phyloP scores from a whole-genome alignment of 345 rosid genomes.

The Acer negundo region DNA sequence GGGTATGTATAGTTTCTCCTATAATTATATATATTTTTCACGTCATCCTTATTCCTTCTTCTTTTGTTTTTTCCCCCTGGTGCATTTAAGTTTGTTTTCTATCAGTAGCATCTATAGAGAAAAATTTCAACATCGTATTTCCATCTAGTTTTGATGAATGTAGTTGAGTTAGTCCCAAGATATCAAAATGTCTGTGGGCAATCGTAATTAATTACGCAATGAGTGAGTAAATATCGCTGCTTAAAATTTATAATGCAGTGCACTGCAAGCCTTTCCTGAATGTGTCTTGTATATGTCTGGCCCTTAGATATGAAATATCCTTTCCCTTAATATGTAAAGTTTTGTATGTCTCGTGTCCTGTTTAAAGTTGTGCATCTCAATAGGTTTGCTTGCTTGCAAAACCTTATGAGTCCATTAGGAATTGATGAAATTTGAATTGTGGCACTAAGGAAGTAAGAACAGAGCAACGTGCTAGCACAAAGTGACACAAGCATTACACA shows the following conservation, averaged over 20 bases:
- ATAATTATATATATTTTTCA: neutral
- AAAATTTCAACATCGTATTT: neutral
- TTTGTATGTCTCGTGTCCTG: neutral
- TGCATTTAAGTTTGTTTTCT: too few species aligned
- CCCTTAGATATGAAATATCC: neutral
- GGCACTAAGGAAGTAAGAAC: too few species aligned
- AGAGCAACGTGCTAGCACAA: too few species aligned
- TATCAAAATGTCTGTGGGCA: neutral
- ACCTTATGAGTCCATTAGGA: neutral
- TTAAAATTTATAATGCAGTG: neutral
- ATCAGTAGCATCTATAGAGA: neutral
- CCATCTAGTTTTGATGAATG: conserved; percentile 4
- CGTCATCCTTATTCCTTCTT: too few species aligned
- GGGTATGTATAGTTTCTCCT: conserved; percentile 50
- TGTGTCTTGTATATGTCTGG: neutral
- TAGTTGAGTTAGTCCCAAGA: neutral
- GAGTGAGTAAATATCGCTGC: neutral
- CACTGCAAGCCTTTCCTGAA: neutral
- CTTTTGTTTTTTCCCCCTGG: too few species aligned
- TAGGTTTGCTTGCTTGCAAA: neutral
- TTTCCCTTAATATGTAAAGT: neutral
- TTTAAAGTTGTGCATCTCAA: neutral
- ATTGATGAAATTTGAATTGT: neutral
- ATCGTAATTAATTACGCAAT: neutral
- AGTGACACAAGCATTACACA: too few species aligned